A percentile compares a stretch with the other conserved stretches of the same genome.
phyloP scores from a whole-genome alignment of 257 asterid species.

The Striga asiatica region DNA sequence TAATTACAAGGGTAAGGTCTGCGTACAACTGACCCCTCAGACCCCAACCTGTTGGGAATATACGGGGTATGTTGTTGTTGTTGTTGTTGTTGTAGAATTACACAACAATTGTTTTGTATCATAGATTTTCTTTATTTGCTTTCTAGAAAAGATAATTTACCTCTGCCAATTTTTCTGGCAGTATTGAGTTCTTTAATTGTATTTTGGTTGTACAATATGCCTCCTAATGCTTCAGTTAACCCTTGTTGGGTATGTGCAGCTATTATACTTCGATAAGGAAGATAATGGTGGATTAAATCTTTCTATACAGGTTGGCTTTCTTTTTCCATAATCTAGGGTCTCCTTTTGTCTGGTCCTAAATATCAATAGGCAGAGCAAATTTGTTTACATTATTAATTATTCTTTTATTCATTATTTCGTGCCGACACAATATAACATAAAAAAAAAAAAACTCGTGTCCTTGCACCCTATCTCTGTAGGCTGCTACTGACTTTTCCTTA shows the following conservation, averaged over 20 bases:
- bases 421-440: background rate
- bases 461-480: too few species aligned
- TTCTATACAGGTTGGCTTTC: conserved; percentile 62
- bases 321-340: background rate
- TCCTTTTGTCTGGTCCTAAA: conserved; percentile 2
- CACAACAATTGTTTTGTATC: too few species aligned
- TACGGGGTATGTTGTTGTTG: too few species aligned
- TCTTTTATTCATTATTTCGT: background rate
- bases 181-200: background rate
- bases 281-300: conserved; percentile 83
- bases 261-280: conserved; percentile 81
- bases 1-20: too few species aligned
- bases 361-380: background rate
- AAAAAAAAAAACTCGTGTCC: background rate
- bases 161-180: background rate
- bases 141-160: background rate
- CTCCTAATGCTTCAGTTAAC: conserved; percentile 5
- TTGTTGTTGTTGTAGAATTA: too few species aligned
- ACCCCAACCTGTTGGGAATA: too few species aligned
- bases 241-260: conserved; percentile 39
- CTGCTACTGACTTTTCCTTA: background rate
- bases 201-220: background rate
- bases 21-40: too few species aligned
- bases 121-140: too few species aligned
- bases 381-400: background rate